phyloP scores from a whole-genome alignment of 1,284 basidiomycete genomes.

The Apiotrichum gamsii region DNA sequence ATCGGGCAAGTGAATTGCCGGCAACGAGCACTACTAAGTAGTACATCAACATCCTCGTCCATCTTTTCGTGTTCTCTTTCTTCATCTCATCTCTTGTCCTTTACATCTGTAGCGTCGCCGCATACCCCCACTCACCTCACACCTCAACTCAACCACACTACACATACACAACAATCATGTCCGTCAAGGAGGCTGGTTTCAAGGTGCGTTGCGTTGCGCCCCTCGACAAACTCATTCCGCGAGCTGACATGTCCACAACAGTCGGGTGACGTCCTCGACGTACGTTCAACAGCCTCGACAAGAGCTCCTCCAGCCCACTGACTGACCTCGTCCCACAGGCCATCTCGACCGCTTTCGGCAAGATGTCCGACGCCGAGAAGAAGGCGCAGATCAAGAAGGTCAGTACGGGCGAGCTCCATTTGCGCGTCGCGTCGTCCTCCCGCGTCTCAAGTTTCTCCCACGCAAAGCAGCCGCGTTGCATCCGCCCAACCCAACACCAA shows the following conservation, averaged over 20 bases:
- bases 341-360: slow-evolving; percentile 60
- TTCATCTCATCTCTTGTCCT: background rate
- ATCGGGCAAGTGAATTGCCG: too few relatives aligned
- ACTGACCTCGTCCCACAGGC: too few relatives aligned
- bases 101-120: background rate
- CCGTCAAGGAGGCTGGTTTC: slow-evolving; percentile 46
- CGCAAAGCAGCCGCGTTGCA: background rate
- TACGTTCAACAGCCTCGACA: too few relatives aligned
- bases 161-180: slow-evolving; percentile 9
- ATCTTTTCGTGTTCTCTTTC: background rate
- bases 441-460: too few relatives aligned
- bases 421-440: background rate
- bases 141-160: background rate
- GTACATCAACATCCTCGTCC: too few relatives aligned
- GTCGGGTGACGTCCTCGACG: background rate
- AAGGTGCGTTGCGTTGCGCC: slow-evolving; percentile 28
- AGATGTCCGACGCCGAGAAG: slow-evolving; percentile 66
- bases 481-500: background rate
- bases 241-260: background rate
- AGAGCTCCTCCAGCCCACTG: too few relatives aligned
- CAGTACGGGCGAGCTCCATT: background rate
- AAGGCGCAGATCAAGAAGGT: slow-evolving; percentile 81
- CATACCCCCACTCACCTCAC: background rate
- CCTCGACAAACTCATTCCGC: background rate
- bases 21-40: too few relatives aligned